Evolutionary conservation across 1,139 yeast species (phyloP).

Genomic region (Pichia sp.): DNA sequence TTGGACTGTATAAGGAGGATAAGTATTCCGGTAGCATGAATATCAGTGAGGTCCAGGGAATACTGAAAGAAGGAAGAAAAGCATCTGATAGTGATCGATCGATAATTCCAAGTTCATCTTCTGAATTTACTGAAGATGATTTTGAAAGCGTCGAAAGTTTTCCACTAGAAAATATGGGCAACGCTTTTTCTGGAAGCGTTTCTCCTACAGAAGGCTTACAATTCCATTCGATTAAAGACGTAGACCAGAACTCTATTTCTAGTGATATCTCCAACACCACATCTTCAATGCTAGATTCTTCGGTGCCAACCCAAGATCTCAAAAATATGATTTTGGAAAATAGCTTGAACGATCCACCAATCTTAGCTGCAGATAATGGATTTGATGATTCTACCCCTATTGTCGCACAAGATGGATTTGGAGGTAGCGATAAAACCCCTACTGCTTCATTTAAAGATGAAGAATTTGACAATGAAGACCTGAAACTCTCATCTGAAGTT

Average conservation of each 20-base stretch:
- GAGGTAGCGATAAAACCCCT: conserved; percentile 9
- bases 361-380: not conserved
- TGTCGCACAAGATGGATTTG: not conserved
- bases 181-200: not conserved
- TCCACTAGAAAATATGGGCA: not conserved
- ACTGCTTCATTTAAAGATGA: not conserved
- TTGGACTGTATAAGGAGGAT: not conserved
- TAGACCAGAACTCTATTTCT: not conserved
- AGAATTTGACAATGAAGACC: conserved; percentile 5
- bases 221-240: not conserved
- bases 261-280: conserved; percentile 9
- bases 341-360: not conserved
- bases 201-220: conserved; percentile 10
- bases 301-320: conserved; percentile 15
- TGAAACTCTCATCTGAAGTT: conserved; percentile 9
- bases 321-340: not conserved
- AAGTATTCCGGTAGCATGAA: not conserved
- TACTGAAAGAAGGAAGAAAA: conserved; percentile 3
- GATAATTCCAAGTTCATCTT: not conserved
- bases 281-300: conserved; percentile 11
- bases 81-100: not conserved
- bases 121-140: conserved; percentile 2
- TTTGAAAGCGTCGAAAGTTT: conserved; percentile 1
- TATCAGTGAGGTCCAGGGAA: conserved; percentile 5
- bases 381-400: not conserved